phyloP scores from a whole-genome alignment of 129 eudicot genomes.

The Cynara cardunculus region DNA sequence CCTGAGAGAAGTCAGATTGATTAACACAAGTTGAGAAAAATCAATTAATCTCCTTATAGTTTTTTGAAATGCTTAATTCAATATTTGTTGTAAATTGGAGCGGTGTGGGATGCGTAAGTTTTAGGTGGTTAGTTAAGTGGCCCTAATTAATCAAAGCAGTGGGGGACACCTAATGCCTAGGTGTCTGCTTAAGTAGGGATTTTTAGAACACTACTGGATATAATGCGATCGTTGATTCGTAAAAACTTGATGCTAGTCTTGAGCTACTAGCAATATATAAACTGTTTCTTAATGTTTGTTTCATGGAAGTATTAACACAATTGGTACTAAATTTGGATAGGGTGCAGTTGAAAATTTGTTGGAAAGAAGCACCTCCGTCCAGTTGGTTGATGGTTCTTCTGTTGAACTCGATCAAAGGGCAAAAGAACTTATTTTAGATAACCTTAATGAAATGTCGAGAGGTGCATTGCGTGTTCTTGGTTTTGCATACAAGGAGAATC shows the following conservation, averaged over 20 bases:
- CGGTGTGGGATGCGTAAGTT: no score
- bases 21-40: no score
- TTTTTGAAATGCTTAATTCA: no score
- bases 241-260: no score
- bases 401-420: conserved; percentile 53
- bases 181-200: no score
- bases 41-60: no score
- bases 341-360: conserved; percentile 95
- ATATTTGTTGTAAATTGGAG: no score
- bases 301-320: conserved; percentile 3
- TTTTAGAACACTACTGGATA: no score
- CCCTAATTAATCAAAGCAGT: no score
- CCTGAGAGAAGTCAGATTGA: no score
- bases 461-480: conserved; percentile 88
- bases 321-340: conserved; percentile 36
- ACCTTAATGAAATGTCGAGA: conserved; percentile 69
- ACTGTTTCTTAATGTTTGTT: not conserved
- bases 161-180: no score
- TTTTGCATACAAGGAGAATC: conserved; percentile 90
- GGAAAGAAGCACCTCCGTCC: conserved; percentile 81
- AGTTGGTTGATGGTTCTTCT: conserved; percentile 74
- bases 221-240: not conserved
- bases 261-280: not conserved
- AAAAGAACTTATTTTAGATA: conserved; percentile 44
- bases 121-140: no score